Evolutionary conservation across 2,329 filamentous ascomycete genomes (phyloP), one percentile per base, ranked within the genome.

Genomic region (Pseudocercospora ulei): DNA sequence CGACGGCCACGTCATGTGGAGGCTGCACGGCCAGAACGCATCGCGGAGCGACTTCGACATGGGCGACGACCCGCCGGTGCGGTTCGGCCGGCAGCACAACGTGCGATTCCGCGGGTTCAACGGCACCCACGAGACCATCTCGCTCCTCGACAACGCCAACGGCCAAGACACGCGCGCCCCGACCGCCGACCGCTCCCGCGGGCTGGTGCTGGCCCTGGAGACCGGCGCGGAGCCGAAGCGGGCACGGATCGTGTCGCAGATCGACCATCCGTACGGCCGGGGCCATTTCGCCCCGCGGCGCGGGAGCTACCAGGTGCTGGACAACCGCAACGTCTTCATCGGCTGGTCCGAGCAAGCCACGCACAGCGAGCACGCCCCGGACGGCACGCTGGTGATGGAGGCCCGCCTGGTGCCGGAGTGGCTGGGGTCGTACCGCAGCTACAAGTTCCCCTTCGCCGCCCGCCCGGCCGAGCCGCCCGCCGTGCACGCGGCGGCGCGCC

Each of bases 291-390:
- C 62, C 25, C 69, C 68, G 0, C 65, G 46, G 6, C 44, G 48
- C 1, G 48, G 48, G 8, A 47, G 39, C 35, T 44, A 41, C 27
- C 46, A 69, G 39, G 62, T 61, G 38, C 64, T 68, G 5, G 69
- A 74, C 41, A 67, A 67, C 30, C 66, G 65, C 19, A 69, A 73
- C 40, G 64, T 67, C 7, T 55, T 76, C 17, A 65, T 75, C 19
- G 69, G 69, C 44, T 76, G 72, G 7, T 53, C 59, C 22, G 45
- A 52, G 12, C 46, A 47, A 19, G 45, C 39, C 41, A 2, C 51
- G 54, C 25, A 54, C 48, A 9, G 61, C 58, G 62, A 65, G 35
- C 40, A 67, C 46, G 56, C 58, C 0, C 40, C 56, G 0, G 61
- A 65, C n/a, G 70, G 70, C 4, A 53, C 61, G 5, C 49, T 67